Evolutionary conservation across 805 yeast genomes (phyloP), one percentile per base, ranked within the genome.

Genomic region (Debaryomyces hansenii): DNA sequence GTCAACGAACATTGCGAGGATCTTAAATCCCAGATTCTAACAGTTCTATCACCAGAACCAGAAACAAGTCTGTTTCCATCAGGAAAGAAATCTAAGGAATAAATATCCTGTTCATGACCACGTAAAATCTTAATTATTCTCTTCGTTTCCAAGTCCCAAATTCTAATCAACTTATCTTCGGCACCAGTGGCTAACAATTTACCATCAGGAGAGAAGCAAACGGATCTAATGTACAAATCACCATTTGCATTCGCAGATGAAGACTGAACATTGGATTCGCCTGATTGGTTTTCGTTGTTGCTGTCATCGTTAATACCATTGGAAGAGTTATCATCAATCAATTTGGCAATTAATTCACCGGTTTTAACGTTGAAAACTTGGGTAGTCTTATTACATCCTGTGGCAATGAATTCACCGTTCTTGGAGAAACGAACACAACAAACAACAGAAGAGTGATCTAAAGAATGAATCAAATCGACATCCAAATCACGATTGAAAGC

Each of bases 91-190:
- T 90, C 97, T 56, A 92, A 77, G 10, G 97, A 91, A 70, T 92
- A 94, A 56, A 92, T 91, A 70, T 92, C 99, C 74, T 94, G 99
- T 67, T 91, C 97, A 65, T 92, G 98, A 43, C 99, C 99, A 52
- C 84, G 79, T 64, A 92, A 77, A 56, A 88, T 85, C 70, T 87
- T 86, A 54, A 90, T 87, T 59, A 91, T 87, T 60, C 91, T 83
- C 67, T 87, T 80, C 24, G 92, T 83, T 43, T 87, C 79, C 63
- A 92, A 81, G 66, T 92, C 97, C 99, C 99, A 92, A 59, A 92
- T 91, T 66, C 98, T 83, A 58, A 94, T 94, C 54, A 87, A 79
- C 66, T 85, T 86, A 66, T 87, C 95, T 68, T 87, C 95, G 35
- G 94, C 92, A 63, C 95, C 99, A 9, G 97, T 90, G 28, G 97